These are phyloP conservation scores for Ophiostoma sp. DNA, from an alignment of 2,329 filamentous ascomycete species.

Conservation along the genomic window DNA sequence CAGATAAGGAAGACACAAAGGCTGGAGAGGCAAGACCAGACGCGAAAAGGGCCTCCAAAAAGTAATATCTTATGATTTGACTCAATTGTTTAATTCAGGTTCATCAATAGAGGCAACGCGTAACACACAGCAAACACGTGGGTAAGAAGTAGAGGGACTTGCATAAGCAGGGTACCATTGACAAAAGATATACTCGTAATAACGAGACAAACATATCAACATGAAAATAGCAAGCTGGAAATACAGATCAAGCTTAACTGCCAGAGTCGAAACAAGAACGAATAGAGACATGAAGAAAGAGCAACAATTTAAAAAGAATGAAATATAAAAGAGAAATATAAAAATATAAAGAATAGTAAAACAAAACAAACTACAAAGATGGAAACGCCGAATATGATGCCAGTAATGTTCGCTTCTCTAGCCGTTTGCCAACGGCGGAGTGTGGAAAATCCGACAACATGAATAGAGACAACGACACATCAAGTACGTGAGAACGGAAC, in stretches of 20 bases:
- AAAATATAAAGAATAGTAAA: conserved; percentile 7
- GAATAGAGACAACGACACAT: background rate
- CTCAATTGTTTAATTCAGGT: no score
- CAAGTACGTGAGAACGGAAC: background rate
- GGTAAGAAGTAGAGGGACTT: background rate
- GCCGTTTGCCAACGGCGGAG: conserved; percentile 14
- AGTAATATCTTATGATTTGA: background rate
- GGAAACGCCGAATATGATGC: conserved; percentile 22
- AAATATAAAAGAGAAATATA: background rate
- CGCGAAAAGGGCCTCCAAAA: background rate
- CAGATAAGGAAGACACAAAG: background rate
- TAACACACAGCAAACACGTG: background rate
- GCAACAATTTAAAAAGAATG: background rate
- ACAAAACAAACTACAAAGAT: conserved; percentile 10
- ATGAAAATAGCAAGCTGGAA: background rate
- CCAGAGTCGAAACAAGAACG: background rate
- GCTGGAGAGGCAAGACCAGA: background rate
- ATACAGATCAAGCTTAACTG: background rate
- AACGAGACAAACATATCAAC: background rate
- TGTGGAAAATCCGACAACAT: conserved; percentile 14
- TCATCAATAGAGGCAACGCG: background rate
- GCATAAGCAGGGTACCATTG: background rate
- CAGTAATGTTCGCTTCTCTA: conserved; percentile 12
- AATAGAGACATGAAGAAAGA: background rate
- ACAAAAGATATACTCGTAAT: background rate